Evolutionary conservation across 2,329 filamentous ascomycete genomes (phyloP), one percentile per base, ranked within the genome.

Genomic region (Sclerotinia minor): DNA sequence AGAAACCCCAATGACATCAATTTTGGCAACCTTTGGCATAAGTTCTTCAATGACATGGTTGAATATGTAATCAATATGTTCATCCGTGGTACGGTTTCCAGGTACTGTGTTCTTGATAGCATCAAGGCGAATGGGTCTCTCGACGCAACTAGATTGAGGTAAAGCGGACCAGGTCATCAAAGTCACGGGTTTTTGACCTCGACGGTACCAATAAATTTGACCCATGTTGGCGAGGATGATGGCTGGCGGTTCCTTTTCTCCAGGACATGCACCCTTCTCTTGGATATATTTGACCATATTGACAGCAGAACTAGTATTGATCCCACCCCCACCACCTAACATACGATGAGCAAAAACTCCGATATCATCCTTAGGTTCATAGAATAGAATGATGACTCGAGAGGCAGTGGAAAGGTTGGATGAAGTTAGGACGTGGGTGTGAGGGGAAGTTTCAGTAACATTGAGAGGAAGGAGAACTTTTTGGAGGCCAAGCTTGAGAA

Each of bases 201-300:
- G 83, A 52, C 90, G 86, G 77, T 90, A 92, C 88, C 92, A 97
- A 73, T 89, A 81, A 24, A 91, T 80, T 79, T 96, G 88, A 5
- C 92, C 92, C 5, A 87, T 82, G 76, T 97, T 97, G 57, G 92
- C 86, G 35, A 97, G 80, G 38, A 97, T 79, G 67, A 97, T 80
- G 3, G 85, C 90, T 0, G 84, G 87, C 1, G 80, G 71, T 0
- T 77, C 71, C 5, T 76, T 64, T 47, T 71, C 70, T 11, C 61
- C 61, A 21, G 69, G 35, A 2, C 69, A 70, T 24, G 70, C 69
- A 0, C 41, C 24, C 19, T 71, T 70, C 9, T 68, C 55, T 59
- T 77, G 72, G 5, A 88, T 78, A 17, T 77, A 79, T 47, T 81
- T 77, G 32, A 89, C 83, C 67, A 94, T 81, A 15, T 87, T 84